Conservation (phyloP, 192 early-diverging fungal species). For the Entomortierella parvispora region DNA sequence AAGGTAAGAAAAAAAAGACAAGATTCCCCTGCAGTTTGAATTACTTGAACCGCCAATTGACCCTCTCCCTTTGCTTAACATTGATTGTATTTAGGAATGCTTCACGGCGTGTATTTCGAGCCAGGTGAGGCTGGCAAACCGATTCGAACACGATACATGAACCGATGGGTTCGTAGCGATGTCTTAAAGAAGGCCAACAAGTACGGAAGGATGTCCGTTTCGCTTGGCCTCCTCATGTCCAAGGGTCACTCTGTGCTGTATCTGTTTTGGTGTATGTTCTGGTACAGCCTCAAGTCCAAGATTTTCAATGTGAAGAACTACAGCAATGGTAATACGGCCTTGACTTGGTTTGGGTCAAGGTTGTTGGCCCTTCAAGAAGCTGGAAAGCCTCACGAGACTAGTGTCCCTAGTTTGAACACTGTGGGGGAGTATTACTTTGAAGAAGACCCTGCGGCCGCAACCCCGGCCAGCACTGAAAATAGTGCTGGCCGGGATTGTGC, state of each 20-base stretch:
- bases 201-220: conserved; percentile 1
- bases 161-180: conserved; percentile 35
- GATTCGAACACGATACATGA: conserved; percentile 40
- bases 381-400: conserved; percentile 25
- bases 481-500: too few species aligned
- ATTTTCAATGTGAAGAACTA: conserved; percentile 8
- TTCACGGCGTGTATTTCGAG: conserved; percentile 39
- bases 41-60: background rate
- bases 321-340: conserved; percentile 30
- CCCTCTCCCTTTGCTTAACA: too few species aligned
- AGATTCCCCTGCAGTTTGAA: background rate
- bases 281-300: conserved; percentile 15
- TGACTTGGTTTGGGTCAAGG: conserved; percentile 19
- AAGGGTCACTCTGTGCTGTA: conserved; percentile 2
- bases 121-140: background rate
- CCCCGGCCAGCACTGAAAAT: too few species aligned
- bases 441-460: too few species aligned
- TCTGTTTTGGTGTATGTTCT: background rate
- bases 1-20: conserved; percentile 9
- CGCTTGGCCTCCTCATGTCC: conserved; percentile 15
- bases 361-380: conserved; percentile 35
- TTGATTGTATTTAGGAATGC: conserved; percentile 17
- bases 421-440: conserved; percentile 38
- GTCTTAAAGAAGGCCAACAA: conserved; percentile 22
- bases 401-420: conserved; percentile 33